These are phyloP conservation scores for Phytophthora parvispora DNA, from an alignment of 352 stramenopile genomes.

Conservation along the genomic window DNA sequence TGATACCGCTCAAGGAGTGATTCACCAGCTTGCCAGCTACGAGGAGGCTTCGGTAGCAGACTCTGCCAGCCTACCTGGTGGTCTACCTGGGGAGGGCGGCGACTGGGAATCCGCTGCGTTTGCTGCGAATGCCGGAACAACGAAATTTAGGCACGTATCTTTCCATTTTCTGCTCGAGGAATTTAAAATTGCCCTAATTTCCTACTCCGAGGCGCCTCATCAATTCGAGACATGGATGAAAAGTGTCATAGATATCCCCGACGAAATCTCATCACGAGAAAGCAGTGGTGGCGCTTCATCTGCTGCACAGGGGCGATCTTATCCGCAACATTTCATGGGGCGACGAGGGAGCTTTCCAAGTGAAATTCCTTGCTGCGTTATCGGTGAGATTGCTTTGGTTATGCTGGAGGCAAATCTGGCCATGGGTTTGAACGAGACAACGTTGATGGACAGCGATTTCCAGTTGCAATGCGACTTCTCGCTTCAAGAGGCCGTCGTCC, in stretches of 20 bases:
- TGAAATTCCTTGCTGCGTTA: constrained; percentile 45
- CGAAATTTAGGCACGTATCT: constrained; percentile 24
- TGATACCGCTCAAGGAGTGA: constrained; percentile 31
- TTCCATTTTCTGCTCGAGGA: constrained; percentile 50
- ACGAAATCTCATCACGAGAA: constrained; percentile 48
- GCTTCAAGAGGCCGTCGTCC: constrained; percentile 46
- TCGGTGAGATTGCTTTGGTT: constrained; percentile 46
- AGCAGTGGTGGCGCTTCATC: constrained; percentile 38
- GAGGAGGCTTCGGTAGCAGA: constrained; percentile 18
- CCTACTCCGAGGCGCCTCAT: constrained; percentile 51
- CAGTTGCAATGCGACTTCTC: constrained; percentile 56
- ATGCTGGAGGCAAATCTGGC: constrained; percentile 29
- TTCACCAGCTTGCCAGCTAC: constrained; percentile 31
- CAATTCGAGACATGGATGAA: constrained; percentile 72
- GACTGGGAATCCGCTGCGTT: neutral
- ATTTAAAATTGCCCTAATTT: constrained; percentile 59
- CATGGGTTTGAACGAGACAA: constrained; percentile 16
- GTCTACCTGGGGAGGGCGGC: constrained; percentile 1
- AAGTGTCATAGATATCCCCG: constrained; percentile 40
- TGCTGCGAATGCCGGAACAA: constrained; percentile 1
- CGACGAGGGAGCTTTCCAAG: constrained; percentile 36
- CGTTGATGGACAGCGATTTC: constrained; percentile 3
- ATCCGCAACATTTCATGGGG: constrained; percentile 44
- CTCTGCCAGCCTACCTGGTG: constrained; percentile 14
- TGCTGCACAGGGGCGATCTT: constrained; percentile 25